Evolutionary conservation across 148 eudicot genomes (phyloP).

Genomic region (Cornus florida): DNA sequence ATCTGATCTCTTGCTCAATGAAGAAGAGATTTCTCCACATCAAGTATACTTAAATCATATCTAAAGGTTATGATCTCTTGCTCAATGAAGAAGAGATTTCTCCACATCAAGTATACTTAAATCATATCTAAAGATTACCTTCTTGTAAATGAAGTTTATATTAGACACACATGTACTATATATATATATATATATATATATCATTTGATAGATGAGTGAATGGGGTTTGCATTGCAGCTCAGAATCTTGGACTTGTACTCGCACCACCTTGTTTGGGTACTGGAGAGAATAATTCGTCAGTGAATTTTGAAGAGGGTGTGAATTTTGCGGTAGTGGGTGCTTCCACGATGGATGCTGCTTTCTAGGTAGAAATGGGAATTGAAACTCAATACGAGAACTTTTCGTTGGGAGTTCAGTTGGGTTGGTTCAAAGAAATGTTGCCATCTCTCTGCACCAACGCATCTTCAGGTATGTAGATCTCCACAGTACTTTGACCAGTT

Average conservation of each 20-base stretch:
- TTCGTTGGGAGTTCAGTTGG: conserved; percentile 29
- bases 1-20: too few relatives aligned
- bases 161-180: too few relatives aligned
- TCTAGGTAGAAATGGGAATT: conserved; percentile 23
- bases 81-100: too few relatives aligned
- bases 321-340: conserved; percentile 57
- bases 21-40: too few relatives aligned
- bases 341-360: conserved; percentile 22
- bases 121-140: too few relatives aligned
- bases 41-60: too few relatives aligned
- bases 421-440: conserved; percentile 37
- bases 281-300: not conserved
- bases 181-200: too few relatives aligned
- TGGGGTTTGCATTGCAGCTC: conserved; percentile 19
- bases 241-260: conserved; percentile 30
- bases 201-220: too few relatives aligned
- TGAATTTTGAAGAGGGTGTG: conserved; percentile 31
- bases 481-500: not conserved
- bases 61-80: too few relatives aligned
- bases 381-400: conserved; percentile 15
- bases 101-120: too few relatives aligned
- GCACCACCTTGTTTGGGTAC: conserved; percentile 30
- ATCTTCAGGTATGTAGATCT: conserved; percentile 19
- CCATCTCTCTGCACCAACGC: conserved; percentile 12
- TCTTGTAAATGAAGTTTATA: too few relatives aligned